Percentiles rank a stretch among this genome's conserved stretches.
phyloP scores from a whole-genome alignment of 169 alveolate species.

The Eimeria praecox region DNA sequence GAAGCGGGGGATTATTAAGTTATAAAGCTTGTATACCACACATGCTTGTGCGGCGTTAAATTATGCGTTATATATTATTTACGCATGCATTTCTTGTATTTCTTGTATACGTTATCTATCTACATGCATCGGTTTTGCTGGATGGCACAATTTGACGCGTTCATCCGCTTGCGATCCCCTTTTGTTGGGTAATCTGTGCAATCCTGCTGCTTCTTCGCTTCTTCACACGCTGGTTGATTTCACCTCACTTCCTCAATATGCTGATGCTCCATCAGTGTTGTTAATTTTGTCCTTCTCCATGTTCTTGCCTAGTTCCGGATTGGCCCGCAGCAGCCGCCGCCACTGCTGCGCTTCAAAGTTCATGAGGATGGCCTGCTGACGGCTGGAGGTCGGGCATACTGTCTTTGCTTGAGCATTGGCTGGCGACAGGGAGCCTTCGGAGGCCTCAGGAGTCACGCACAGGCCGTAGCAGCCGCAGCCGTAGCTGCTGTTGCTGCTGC shows the following conservation, averaged over 20 bases:
- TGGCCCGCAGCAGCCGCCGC: background rate
- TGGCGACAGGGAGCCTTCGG: background rate
- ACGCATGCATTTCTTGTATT: background rate
- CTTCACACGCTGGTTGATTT: background rate
- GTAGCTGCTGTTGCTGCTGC: background rate
- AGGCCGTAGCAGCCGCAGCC: background rate
- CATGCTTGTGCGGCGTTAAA: no score
- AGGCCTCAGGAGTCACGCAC: background rate
- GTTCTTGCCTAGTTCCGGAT: background rate
- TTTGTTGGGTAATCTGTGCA: no score
- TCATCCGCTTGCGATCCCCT: no score
- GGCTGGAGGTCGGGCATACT: background rate
- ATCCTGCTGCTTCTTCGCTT: background rate
- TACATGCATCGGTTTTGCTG: no score
- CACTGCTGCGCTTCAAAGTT: conserved; percentile 15
- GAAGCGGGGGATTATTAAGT: background rate
- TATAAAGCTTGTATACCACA: background rate
- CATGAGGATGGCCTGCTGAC: background rate
- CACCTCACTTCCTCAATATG: background rate
- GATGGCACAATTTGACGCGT: no score
- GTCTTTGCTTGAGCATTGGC: background rate
- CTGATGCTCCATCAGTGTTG: background rate
- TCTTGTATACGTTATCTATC: background rate
- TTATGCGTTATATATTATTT: no score
- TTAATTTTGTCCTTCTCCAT: background rate